Evolutionary conservation across 805 yeast genomes (phyloP).

Genomic region (Isabelozyma heimii): DNA sequence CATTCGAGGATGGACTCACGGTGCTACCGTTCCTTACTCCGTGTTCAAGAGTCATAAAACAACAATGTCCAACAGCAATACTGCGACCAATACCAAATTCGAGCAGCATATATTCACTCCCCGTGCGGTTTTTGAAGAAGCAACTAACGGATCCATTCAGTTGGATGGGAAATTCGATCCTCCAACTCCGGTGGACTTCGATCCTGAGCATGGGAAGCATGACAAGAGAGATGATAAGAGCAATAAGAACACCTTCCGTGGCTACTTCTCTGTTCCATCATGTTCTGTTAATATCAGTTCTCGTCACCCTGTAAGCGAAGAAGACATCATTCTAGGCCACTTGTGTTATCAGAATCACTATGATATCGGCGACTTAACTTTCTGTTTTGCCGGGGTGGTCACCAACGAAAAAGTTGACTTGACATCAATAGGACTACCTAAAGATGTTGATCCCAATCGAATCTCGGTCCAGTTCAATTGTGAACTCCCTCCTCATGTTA

Average conservation of each 20-base stretch:
- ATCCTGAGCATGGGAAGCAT: not conserved
- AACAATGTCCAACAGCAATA: constrained; percentile 9
- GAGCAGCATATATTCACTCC: constrained; percentile 20
- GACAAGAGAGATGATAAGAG: not conserved
- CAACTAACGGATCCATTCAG: constrained; percentile 6
- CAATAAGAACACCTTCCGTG: constrained; percentile 20
- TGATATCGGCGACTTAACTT: constrained; percentile 27
- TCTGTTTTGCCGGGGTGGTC: constrained; percentile 38
- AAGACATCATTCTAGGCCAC: not conserved
- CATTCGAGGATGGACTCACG: constrained; percentile 26
- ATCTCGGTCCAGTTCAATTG: constrained; percentile 38
- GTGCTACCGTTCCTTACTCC: constrained; percentile 21
- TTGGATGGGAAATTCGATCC: not conserved
- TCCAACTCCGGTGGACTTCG: not conserved
- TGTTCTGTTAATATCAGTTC: not conserved
- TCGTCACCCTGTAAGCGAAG: not conserved
- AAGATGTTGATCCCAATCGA: constrained; percentile 20
- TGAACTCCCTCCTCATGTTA: constrained; percentile 39
- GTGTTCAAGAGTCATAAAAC: constrained; percentile 19
- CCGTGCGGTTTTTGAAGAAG: constrained; percentile 17
- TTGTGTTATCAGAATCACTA: constrained; percentile 31
- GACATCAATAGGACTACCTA: constrained; percentile 30
- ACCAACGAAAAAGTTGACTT: constrained; percentile 14
- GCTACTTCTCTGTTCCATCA: constrained; percentile 23
- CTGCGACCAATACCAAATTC: constrained; percentile 7